These are phyloP conservation scores for Collybia sp. DNA, from an alignment of 768 basidiomycete species.

Conservation along the genomic window DNA sequence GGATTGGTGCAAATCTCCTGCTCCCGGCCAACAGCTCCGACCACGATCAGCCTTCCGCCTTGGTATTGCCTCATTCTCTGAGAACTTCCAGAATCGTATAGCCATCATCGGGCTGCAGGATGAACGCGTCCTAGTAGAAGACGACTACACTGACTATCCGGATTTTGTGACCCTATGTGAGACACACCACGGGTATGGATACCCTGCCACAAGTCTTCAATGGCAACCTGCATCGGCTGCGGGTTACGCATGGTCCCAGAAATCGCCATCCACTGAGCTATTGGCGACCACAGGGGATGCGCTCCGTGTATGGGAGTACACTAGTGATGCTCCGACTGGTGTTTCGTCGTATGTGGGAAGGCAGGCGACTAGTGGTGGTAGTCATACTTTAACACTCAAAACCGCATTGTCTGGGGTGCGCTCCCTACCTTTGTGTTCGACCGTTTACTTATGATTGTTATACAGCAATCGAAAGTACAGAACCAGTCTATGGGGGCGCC, in stretches of 20 bases:
- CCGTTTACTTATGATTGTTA: slow-evolving; percentile 5
- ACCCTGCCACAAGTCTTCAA: slow-evolving; percentile 89
- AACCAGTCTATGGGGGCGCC: slow-evolving; percentile 82
- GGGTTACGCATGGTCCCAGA: slow-evolving; percentile 65
- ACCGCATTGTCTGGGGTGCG: slow-evolving; percentile 79
- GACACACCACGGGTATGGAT: slow-evolving; percentile 82
- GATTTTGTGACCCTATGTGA: slow-evolving; percentile 87
- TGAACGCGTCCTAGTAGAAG: slow-evolving; percentile 83
- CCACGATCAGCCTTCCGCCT: slow-evolving; percentile 79
- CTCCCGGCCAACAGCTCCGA: slow-evolving; percentile 67
- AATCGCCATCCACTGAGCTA: slow-evolving; percentile 65
- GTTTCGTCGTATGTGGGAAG: slow-evolving; percentile 70
- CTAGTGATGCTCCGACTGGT: slow-evolving; percentile 54
- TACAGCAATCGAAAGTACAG: slow-evolving; percentile 86
- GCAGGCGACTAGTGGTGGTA: slow-evolving; percentile 45
- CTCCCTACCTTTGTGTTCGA: slow-evolving; percentile 12
- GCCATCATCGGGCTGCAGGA: slow-evolving; percentile 78
- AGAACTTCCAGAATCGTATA: slow-evolving; percentile 80
- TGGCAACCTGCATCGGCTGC: slow-evolving; percentile 83
- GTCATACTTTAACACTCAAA: slow-evolving; percentile 65
- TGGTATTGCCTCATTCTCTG: slow-evolving; percentile 80
- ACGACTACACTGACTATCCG: slow-evolving; percentile 76
- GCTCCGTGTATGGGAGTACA: slow-evolving; percentile 87
- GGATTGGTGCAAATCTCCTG: slow-evolving; percentile 85
- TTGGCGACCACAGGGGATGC: slow-evolving; percentile 95